phyloP scores from a whole-genome alignment of 192 early-diverging fungal species.

The Lobosporangium transversale region DNA sequence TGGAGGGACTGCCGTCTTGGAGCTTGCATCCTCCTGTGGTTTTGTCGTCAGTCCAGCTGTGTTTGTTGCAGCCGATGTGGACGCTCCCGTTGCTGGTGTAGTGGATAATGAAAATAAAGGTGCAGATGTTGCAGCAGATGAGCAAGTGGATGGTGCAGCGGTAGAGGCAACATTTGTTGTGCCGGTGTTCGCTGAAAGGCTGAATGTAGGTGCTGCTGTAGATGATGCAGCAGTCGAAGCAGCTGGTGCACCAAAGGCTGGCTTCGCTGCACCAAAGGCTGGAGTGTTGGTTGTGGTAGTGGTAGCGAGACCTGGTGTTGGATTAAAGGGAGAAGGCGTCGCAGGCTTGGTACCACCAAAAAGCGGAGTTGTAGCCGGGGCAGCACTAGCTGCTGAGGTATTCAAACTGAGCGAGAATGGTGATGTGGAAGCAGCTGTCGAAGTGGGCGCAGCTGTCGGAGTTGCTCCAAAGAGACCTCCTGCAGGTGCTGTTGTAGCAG shows the following conservation, averaged over 20 bases:
- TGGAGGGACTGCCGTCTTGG: slow-evolving; percentile 54
- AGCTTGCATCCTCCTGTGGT: slow-evolving; percentile 50
- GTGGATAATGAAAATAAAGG: slow-evolving; percentile 43
- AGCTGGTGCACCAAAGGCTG: slow-evolving; percentile 5
- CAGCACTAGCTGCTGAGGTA: slow-evolving; percentile 17
- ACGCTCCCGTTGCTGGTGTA: slow-evolving; percentile 51
- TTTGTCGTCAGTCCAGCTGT: slow-evolving; percentile 54
- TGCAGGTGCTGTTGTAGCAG: slow-evolving; percentile 19
- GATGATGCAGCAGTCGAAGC: slow-evolving; percentile 5
- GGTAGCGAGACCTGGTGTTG: neutral
- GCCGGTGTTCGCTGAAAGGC: neutral
- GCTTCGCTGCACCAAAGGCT: neutral
- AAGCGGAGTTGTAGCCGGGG: slow-evolving; percentile 12
- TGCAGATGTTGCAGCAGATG: slow-evolving; percentile 41
- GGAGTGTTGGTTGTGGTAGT: neutral
- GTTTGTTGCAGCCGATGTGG: no score
- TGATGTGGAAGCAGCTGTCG: slow-evolving; percentile 31
- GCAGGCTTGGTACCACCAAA: slow-evolving; percentile 25
- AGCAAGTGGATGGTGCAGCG: slow-evolving; percentile 20
- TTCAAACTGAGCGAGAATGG: slow-evolving; percentile 30
- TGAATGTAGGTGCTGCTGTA: neutral
- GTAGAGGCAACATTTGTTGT: slow-evolving; percentile 5
- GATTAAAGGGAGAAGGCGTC: neutral
- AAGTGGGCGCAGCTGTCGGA: slow-evolving; percentile 22
- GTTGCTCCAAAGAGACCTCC: slow-evolving; percentile 23